Percentiles rank a stretch among this genome's conserved stretches.
Evolutionary conservation across 768 basidiomycete species (phyloP).

Genomic region (Tricholoma bakamatsutake): DNA sequence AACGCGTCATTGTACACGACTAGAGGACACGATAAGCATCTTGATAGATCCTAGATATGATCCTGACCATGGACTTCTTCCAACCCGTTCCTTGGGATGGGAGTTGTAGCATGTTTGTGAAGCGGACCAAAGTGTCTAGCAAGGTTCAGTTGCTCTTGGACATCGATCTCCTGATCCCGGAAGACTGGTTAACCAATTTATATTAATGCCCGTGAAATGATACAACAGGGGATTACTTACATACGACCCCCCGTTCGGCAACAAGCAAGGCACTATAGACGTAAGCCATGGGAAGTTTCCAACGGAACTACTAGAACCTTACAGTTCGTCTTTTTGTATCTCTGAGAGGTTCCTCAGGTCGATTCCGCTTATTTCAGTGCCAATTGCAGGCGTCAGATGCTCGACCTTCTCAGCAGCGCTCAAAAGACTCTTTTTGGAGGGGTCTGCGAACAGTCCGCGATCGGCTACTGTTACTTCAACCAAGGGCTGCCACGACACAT

Average conservation of each 20-base stretch:
- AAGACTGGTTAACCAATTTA: constrained; percentile 43
- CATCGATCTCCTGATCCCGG: constrained; percentile 65
- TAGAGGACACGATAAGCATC: constrained; percentile 17
- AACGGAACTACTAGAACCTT: constrained; percentile 15
- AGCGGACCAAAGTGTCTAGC: constrained; percentile 68
- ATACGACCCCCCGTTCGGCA: constrained; percentile 73
- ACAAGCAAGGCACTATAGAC: constrained; percentile 56
- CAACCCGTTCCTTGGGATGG: constrained; percentile 66
- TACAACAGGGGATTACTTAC: constrained; percentile 25
- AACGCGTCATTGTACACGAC: constrained; percentile 70
- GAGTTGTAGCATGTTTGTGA: constrained; percentile 81
- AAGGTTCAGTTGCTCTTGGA: constrained; percentile 67
- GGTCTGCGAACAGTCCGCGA: constrained; percentile 63
- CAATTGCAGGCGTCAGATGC: constrained; percentile 66
- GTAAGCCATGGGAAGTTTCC: background rate
- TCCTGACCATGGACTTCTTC: constrained; percentile 68
- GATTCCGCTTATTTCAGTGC: constrained; percentile 68
- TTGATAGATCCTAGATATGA: constrained; percentile 4
- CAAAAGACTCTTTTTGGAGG: constrained; percentile 59
- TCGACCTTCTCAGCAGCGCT: constrained; percentile 60
- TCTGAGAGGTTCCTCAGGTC: constrained; percentile 65
- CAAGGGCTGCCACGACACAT: constrained; percentile 60
- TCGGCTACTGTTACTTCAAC: constrained; percentile 54
- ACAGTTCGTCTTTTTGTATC: constrained; percentile 78
- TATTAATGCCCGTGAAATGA: background rate